Evolutionary conservation across 2,329 filamentous ascomycete genomes (phyloP).

Genomic region (Arthrobotrys pseudoclavata): DNA sequence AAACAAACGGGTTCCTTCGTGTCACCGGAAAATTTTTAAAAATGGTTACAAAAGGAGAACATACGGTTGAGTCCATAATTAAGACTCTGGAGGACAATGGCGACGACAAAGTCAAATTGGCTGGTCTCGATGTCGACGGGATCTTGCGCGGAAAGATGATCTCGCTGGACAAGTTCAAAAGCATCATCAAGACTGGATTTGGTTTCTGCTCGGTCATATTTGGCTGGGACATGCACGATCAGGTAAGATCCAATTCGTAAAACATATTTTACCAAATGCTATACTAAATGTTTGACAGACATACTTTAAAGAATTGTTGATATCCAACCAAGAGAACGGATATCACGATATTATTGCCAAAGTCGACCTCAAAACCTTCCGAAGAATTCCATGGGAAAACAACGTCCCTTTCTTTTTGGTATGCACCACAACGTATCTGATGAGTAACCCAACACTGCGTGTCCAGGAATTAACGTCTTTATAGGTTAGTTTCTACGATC

Average conservation of each 20-base stretch:
- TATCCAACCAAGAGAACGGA: slow-evolving; percentile 91
- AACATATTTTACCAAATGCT: background rate
- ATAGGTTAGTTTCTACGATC: slow-evolving; percentile 81
- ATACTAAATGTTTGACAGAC: slow-evolving; percentile 68
- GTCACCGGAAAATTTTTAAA: background rate
- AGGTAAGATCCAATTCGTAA: slow-evolving; percentile 63
- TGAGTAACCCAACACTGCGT: background rate
- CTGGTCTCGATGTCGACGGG: slow-evolving; percentile 88
- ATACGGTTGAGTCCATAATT: slow-evolving; percentile 75
- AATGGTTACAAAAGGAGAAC: slow-evolving; percentile 23
- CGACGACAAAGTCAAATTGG: slow-evolving; percentile 87
- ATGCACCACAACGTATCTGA: background rate
- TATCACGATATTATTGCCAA: slow-evolving; percentile 88
- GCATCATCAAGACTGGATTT: slow-evolving; percentile 83
- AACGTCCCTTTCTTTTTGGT: slow-evolving; percentile 63
- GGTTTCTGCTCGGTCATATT: slow-evolving; percentile 96
- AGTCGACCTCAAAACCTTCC: slow-evolving; percentile 81
- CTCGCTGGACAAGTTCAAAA: slow-evolving; percentile 92
- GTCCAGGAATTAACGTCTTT: background rate
- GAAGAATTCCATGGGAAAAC: slow-evolving; percentile 88
- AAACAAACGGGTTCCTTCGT: background rate
- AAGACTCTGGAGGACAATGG: slow-evolving; percentile 71
- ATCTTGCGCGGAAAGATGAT: slow-evolving; percentile 87
- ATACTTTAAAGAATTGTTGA: slow-evolving; percentile 84
- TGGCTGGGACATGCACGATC: slow-evolving; percentile 97